A percentile compares a stretch with the other conserved stretches of the same genome.
phyloP scores from a whole-genome alignment of 192 early-diverging fungal genomes.

The Mortierella hygrophila region DNA sequence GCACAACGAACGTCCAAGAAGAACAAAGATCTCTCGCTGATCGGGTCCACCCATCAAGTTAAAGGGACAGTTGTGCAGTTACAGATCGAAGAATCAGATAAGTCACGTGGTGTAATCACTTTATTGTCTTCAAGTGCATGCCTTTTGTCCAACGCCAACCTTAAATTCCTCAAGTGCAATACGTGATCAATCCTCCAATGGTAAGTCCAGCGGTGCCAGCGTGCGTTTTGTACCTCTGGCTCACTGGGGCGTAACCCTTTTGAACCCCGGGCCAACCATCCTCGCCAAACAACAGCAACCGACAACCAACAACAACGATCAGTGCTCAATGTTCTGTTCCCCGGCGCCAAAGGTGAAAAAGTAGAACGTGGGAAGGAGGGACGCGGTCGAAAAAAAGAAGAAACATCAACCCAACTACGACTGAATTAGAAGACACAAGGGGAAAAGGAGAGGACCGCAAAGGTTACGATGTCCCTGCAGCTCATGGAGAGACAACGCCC shows the following conservation, averaged over 20 bases:
- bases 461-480: neutral
- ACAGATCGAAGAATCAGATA: neutral
- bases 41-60: neutral
- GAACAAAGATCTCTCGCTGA: constrained; percentile 1
- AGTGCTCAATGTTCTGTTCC: neutral
- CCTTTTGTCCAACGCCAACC: neutral
- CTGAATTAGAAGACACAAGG: neutral
- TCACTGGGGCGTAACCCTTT: neutral
- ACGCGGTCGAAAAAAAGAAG: neutral
- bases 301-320: neutral
- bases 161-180: neutral
- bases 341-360: neutral
- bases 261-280: constrained; percentile 7
- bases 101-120: neutral
- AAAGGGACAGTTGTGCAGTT: neutral
- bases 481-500: neutral
- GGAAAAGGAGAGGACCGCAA: neutral
- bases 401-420: neutral
- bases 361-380: neutral
- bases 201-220: neutral
- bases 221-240: neutral
- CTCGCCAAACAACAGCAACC: neutral
- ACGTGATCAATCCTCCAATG: neutral
- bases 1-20: neutral
- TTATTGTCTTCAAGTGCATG: neutral